These are phyloP conservation scores for Stipa capillata DNA, from an alignment of 176 grass and related monocot species.

Conservation along the genomic window DNA sequence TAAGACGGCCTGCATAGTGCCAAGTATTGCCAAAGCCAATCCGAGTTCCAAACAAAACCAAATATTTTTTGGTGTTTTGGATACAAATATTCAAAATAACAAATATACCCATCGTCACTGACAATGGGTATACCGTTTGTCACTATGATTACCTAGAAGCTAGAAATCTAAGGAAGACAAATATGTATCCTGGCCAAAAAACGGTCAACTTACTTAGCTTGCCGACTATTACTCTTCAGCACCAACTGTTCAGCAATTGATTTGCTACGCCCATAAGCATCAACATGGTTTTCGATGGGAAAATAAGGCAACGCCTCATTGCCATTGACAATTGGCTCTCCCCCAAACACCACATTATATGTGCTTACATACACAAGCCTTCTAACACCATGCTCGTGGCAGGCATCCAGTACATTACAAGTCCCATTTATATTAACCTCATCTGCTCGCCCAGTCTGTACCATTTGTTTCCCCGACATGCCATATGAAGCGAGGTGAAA, in stretches of 20 bases:
- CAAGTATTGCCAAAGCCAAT: not conserved
- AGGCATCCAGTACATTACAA: constrained; percentile 66
- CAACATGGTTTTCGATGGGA: constrained; percentile 71
- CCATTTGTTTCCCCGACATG: constrained; percentile 96
- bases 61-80: not conserved
- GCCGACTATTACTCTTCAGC: constrained; percentile 70
- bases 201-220: constrained; percentile 54
- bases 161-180: not conserved
- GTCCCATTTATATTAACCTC: constrained; percentile 88
- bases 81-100: not conserved
- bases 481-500: constrained; percentile 94
- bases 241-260: constrained; percentile 82
- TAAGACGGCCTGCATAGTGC: not conserved
- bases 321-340: constrained; percentile 64
- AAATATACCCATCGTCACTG: not conserved
- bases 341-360: constrained; percentile 82
- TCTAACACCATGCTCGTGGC: constrained; percentile 53
- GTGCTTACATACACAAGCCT: constrained; percentile 92
- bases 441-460: constrained; percentile 47
- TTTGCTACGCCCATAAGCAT: constrained; percentile 87
- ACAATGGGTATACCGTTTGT: too few species aligned
- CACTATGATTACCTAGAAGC: too few species aligned
- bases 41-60: not conserved
- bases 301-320: constrained; percentile 76
- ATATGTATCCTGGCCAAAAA: not conserved